Evolutionary conservation across 1,139 yeast species (phyloP), one percentile per base, ranked within the genome.

Genomic region (Candida buenavistaensis): DNA sequence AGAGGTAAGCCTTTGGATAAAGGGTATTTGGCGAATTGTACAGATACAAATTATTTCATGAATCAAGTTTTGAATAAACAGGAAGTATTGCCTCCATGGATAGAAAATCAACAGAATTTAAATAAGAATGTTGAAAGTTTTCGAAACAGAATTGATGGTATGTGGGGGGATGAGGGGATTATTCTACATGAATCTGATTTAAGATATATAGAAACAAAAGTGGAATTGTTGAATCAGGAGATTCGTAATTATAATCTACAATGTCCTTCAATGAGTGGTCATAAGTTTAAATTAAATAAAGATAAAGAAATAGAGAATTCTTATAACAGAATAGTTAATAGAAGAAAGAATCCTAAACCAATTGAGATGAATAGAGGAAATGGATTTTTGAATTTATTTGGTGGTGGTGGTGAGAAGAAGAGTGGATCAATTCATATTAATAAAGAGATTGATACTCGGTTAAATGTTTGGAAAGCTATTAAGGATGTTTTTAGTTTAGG

Each of bases 21-120:
- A 23, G 75, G 71, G 13, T 86, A 85, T 51, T 61, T 88, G 54
- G 82, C 80, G 43, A 80, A 85, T 47, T 52, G 70, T 26, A 57
- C 64, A 6, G 72, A 68, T 42, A 50, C 70, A 4, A 63, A 59
- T 39, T 70, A 65, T 44, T 70, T 70, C 41, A 57, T 70, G 57
- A 69, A 67, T 46, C 69, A 68, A 43, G 81, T 88, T 32, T 62
- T 88, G 40, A 80, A 77, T 45, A 75, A 77, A 29, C 96, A 88
- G 55, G 89, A 86, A 30, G 80, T 85, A 0, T 65, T 81, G 8
- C 96, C 96, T 0, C 94, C 95, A 0, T 88, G 96, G 96, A 81
- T 88, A 21, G 95, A 87, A 48, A 79, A 75, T 36, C 96, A 88
- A 56, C 75, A 78, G 30, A 68, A 73, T 3, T 71, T 86, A 4